Conservation (phyloP, 2,329 filamentous ascomycete species). For the Aspergillus bombycis region DNA sequence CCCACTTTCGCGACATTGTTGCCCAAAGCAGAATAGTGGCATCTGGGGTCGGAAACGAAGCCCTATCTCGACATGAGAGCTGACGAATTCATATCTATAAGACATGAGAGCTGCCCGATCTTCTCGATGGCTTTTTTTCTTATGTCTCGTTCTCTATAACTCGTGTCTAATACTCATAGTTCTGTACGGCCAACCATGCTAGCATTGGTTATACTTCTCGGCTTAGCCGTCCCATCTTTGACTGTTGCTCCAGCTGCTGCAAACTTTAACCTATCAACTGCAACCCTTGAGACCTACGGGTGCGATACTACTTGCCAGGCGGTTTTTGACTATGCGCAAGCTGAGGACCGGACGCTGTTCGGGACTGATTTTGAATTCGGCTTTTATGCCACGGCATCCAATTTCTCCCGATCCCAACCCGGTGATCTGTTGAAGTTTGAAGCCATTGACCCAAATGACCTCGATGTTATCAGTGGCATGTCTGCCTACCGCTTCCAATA, state of each 20-base stretch:
- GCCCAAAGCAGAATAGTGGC: not conserved
- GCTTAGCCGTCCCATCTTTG: not conserved
- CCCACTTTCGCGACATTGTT: not conserved
- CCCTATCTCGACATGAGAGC: not conserved
- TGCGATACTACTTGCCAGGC: not conserved
- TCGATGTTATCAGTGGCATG: constrained; percentile 2
- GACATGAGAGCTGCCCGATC: not conserved
- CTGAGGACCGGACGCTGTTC: constrained; percentile 18
- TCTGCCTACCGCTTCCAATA: constrained; percentile 12
- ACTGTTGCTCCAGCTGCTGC: not conserved
- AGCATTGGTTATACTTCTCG: not conserved
- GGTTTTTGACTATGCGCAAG: not conserved
- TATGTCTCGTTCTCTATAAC: not conserved
- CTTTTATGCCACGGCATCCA: constrained; percentile 15
- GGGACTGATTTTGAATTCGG: constrained; percentile 9
- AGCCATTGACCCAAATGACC: not conserved
- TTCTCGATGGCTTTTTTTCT: not conserved
- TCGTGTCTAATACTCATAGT: not conserved
- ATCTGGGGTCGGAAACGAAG: not conserved
- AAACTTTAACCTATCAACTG: not conserved
- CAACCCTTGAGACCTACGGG: not conserved
- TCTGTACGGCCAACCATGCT: not conserved
- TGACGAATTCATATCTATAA: not conserved
- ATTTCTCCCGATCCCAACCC: constrained; percentile 11
- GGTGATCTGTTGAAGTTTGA: constrained; percentile 17